Base-by-base conservation (phyloP, 352 stramenopile species). In the Phytopythium litorale region DNA sequence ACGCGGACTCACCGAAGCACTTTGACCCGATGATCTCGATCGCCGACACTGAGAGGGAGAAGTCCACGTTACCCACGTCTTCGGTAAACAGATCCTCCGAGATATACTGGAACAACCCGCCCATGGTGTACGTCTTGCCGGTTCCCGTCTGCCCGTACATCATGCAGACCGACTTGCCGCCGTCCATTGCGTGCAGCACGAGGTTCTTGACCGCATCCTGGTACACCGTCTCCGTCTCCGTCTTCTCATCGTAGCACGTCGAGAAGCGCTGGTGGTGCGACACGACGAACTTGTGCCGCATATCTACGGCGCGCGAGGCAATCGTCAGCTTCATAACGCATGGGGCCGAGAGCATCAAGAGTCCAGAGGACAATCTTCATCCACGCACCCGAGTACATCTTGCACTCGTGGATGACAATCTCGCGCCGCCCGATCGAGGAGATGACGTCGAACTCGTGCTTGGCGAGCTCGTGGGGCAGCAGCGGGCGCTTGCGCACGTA, bases 401-500 rank as follows among this genome's bases (percentile, higher is more conserved):
- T 83, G 71, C 86, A 94, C 68, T 97, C 89, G 68, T 97, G 86
- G 56, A 97, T 83, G 43, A 94, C 78, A 63, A 93, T 87, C 51
- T 89, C 72, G 33, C 66, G 72, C 56, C 67, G 51, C 0, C 72
- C 80, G 35, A 82, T 72, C 21, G 84, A 87, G 43, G 79, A 84
- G 60, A 97, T 90, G 53, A 96, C 80, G 64, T 96, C 87, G 57
- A 92, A 97, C 65, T 97, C 91, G 63, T 88, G 82, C 66, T 91
- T 88, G 52, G 75, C 73, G 37, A 85, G 52, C 68, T 97, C 91
- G 67, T 96, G 90, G 19, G 80, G 65, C 59, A 97, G 82, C 60
- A 97, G 72, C 32, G 91, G 91, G 46, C 90, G 85, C 65, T 96
- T 96, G 52, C 91, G 86, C 58, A 97, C 76, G 59, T 81, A 92